Base-by-base conservation (phyloP, 352 stramenopile species). In the Phytopythium litorale region DNA sequence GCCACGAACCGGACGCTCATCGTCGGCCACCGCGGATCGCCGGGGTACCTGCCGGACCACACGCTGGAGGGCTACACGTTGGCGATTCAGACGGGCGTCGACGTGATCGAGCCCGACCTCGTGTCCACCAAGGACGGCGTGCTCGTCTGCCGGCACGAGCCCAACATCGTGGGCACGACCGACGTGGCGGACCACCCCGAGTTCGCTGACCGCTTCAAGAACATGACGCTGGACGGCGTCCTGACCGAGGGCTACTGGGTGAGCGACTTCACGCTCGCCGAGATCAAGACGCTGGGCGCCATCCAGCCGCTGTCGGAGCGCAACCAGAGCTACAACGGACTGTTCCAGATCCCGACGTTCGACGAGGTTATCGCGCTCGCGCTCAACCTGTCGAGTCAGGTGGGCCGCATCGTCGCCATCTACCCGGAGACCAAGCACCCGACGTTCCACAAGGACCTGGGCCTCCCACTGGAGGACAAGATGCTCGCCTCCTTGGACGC, bases 21-120 rank as follows among this genome's bases (percentile, higher is more conserved):
- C 37, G 69, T 89, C 28, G 88, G 72, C 15, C 92, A 98, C 77
- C 88, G 92, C 13, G 92, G 91, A 8, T 89, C 91, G 7, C 87
- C 87, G 1, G 91, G 82, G 28, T 94, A 97, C 71, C 64, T 98
- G 23, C 91, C 93, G 5, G 89, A 98, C 64, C 89, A 98, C 68
- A 95, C 93, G 32, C 72, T 98, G 62, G 73, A 80, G 57, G 84
- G 80, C 18, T 98, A 98, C 73, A 88, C 81, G 50, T 71, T 98
- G 13, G 91, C 91, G 52, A 83, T 97, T 30, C 78, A 98, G 63
- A 75, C 91, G 8, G 89, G 89, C n/a, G 81, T 94, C 16, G 87
- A 98, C 68, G 95, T 89, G 57, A 97, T 98, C 43, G 91, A 98
- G 72, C 85, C 91, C 15, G 91, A 98, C 71, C 76, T 98, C 56